Percentiles rank a stretch among this genome's conserved stretches.
phyloP scores from a whole-genome alignment of 2,329 filamentous ascomycete genomes.

The Neofusicoccum laricinum region DNA sequence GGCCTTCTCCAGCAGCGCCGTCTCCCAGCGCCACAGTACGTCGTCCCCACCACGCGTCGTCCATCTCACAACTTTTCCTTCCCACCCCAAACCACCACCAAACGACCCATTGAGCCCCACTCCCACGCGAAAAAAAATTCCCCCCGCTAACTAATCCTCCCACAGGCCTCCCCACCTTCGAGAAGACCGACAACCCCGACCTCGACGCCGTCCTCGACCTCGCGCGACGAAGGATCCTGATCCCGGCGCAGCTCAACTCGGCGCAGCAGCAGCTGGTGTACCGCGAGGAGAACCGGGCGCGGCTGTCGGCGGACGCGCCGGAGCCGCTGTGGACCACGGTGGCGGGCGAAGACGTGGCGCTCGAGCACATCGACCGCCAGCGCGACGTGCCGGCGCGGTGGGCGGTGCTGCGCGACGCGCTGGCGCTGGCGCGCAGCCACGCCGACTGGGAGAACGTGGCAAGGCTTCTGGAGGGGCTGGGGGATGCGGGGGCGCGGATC shows the following conservation, averaged over 20 bases:
- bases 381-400: constrained; percentile 22
- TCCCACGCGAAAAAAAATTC: constrained; percentile 24
- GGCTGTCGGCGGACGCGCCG: constrained; percentile 39
- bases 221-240: constrained; percentile 44
- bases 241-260: constrained; percentile 42
- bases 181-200: constrained; percentile 36
- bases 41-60: constrained; percentile 4
- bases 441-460: constrained; percentile 37
- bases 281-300: constrained; percentile 36
- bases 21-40: constrained; percentile 29
- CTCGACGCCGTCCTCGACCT: constrained; percentile 40
- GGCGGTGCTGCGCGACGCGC: constrained; percentile 15
- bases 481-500: constrained; percentile 24
- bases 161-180: constrained; percentile 28
- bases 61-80: not conserved
- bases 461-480: constrained; percentile 30
- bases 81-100: not conserved
- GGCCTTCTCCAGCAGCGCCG: constrained; percentile 21
- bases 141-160: constrained; percentile 26
- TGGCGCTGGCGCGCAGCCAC: not conserved
- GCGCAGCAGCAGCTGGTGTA: constrained; percentile 44
- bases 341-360: constrained; percentile 35
- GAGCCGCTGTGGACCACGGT: constrained; percentile 42
- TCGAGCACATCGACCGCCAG: constrained; percentile 31
- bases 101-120: no score